phyloP scores from a whole-genome alignment of 495 filamentous ascomycete genomes.

The Cairneyella variabilis region DNA sequence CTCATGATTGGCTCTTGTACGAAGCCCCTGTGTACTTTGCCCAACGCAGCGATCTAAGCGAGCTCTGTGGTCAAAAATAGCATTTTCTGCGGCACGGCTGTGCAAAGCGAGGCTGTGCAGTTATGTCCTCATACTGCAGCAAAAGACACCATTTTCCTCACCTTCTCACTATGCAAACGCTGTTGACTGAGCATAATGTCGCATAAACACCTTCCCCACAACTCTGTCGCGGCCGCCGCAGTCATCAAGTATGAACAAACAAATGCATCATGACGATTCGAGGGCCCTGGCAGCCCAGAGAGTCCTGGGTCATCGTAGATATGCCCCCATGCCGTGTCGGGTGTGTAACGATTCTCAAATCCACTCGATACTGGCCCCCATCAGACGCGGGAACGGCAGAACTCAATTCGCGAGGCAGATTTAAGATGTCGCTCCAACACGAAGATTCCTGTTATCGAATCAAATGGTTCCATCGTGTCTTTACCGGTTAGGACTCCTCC shows the following conservation, averaged over 20 bases:
- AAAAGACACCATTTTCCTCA: no score
- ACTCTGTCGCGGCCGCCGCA: no score
- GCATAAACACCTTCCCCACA: background rate
- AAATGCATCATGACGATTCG: conserved; percentile 9
- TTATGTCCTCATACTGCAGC: no score
- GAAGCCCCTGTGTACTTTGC: background rate
- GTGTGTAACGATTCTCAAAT: background rate
- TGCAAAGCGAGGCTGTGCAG: conserved; percentile 4
- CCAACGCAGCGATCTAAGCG: background rate
- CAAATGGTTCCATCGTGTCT: background rate
- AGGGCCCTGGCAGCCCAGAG: background rate
- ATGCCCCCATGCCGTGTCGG: background rate
- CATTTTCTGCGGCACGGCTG: background rate
- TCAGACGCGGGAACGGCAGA: conserved; percentile 12
- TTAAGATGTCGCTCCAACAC: conserved; percentile 12
- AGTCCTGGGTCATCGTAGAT: conserved; percentile 9
- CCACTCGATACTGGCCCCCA: background rate
- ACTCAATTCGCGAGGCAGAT: conserved; percentile 21
- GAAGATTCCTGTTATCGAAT: no score
- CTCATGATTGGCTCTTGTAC: background rate
- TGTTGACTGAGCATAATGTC: no score
- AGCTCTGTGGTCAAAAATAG: conserved; percentile 2
- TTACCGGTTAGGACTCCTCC: no score
- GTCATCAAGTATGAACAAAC: conserved; percentile 11
- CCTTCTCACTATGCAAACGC: no score